phyloP scores from a whole-genome alignment of 1,284 basidiomycete species.

The Pseudozyma sp. region DNA sequence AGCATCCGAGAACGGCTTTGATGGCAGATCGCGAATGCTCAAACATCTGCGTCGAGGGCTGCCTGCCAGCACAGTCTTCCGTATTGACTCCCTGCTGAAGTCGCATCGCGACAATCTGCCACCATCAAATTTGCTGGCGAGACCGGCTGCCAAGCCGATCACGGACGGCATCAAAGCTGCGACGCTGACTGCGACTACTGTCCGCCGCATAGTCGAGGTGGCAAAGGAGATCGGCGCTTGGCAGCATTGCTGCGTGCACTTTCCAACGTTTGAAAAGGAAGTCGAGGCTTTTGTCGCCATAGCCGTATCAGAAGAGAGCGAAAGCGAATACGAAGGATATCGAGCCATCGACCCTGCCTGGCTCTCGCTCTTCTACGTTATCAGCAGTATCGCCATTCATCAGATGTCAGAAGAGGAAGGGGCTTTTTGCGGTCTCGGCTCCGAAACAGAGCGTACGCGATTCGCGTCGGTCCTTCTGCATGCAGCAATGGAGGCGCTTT shows the following conservation, averaged over 20 bases:
- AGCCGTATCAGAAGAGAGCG: conserved; percentile 11
- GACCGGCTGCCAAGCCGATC: conserved; percentile 21
- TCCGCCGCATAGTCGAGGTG: conserved; percentile 32
- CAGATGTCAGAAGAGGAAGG: conserved; percentile 53
- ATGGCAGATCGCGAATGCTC: conserved; percentile 29
- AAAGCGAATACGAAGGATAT: conserved; percentile 27
- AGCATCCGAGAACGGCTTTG: not conserved
- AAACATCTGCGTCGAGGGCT: conserved; percentile 40
- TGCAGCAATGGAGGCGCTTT: conserved; percentile 46
- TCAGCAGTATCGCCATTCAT: conserved; percentile 52
- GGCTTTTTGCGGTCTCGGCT: conserved; percentile 18
- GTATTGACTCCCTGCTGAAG: conserved; percentile 25
- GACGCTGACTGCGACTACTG: conserved; percentile 14
- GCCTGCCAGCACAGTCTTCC: conserved; percentile 25
- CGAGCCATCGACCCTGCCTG: conserved; percentile 47
- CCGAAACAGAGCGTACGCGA: conserved; percentile 28
- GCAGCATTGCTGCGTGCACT: conserved; percentile 55
- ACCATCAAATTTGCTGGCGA: conserved; percentile 36
- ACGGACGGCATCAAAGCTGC: conserved; percentile 32
- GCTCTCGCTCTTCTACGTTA: conserved; percentile 49
- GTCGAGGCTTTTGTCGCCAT: conserved; percentile 40
- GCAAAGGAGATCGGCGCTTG: conserved; percentile 51
- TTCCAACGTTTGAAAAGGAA: conserved; percentile 48
- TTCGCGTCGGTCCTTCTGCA: conserved; percentile 33
- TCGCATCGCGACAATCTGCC: conserved; percentile 32